Percentiles rank a stretch among this genome's conserved stretches.
Evolutionary conservation across 2,329 filamentous ascomycete species (phyloP).

Genomic region (Fusarium odoratissimum): DNA sequence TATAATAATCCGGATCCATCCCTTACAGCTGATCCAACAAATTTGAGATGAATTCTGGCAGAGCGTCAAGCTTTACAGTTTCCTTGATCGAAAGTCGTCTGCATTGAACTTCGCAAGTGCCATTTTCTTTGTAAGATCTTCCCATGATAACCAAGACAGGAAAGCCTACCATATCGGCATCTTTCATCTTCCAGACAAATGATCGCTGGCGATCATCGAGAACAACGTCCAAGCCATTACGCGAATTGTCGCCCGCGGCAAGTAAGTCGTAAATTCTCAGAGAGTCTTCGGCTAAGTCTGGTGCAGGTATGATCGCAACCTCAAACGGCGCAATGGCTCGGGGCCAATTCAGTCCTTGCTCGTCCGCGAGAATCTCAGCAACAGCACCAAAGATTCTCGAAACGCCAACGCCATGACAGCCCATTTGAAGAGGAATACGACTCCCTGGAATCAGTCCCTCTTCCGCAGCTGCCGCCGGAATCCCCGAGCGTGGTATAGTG

Average conservation of each 20-base stretch:
- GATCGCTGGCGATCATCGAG: constrained; percentile 78
- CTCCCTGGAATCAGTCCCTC: constrained; percentile 38
- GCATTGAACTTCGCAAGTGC: constrained; percentile 82
- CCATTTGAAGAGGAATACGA: constrained; percentile 81
- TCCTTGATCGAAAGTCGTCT: constrained; percentile 72
- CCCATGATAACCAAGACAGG: constrained; percentile 86
- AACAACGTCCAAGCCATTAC: constrained; percentile 67
- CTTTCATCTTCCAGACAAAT: constrained; percentile 86
- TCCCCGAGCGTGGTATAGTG: constrained; percentile 47
- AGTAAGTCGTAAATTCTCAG: constrained; percentile 73
- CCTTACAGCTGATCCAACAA: constrained; percentile 62
- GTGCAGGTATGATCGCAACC: constrained; percentile 71
- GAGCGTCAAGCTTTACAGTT: constrained; percentile 61
- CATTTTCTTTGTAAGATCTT: constrained; percentile 69
- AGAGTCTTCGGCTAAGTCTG: constrained; percentile 60
- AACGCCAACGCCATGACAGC: constrained; percentile 94
- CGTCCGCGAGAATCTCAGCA: constrained; percentile 78
- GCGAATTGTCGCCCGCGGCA: constrained; percentile 28
- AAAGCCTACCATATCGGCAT: constrained; percentile 91
- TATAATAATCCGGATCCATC: background rate
- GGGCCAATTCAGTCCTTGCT: constrained; percentile 87
- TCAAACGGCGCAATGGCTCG: constrained; percentile 87
- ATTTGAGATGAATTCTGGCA: constrained; percentile 58
- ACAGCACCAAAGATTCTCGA: constrained; percentile 90
- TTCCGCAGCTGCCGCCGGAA: constrained; percentile 15